Evolutionary conservation across 148 eudicot species (phyloP).

Genomic region (Rhododendron simsii): DNA sequence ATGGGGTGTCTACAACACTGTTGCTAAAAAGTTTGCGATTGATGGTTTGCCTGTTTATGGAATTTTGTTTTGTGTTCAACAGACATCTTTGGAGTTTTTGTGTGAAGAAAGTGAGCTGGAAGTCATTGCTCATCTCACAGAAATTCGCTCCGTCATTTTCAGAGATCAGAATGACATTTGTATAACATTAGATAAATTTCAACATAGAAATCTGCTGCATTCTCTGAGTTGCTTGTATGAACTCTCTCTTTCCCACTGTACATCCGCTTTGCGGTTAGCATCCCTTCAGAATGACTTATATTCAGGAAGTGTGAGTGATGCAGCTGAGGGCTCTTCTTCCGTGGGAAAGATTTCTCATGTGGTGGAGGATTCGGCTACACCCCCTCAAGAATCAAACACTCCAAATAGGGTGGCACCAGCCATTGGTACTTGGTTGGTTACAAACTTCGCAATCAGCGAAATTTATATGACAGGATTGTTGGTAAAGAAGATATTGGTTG

Average conservation of each 20-base stretch:
- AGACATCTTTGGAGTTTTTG: constrained; percentile 25
- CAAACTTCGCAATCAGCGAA: constrained; percentile 32
- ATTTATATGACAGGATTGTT: constrained; percentile 47
- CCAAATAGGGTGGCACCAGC: constrained; percentile 22
- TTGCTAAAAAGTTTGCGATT: constrained; percentile 32
- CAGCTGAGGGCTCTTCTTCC: constrained; percentile 33
- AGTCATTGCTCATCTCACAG: constrained; percentile 35
- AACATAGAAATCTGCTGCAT: constrained; percentile 23
- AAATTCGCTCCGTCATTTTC: constrained; percentile 36
- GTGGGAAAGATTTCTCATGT: constrained; percentile 9
- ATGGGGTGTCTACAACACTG: not conserved
- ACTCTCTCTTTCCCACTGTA: constrained; percentile 50
- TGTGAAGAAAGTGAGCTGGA: constrained; percentile 40
- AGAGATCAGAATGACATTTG: constrained; percentile 36
- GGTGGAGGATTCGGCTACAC: constrained; percentile 21
- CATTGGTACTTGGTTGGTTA: constrained; percentile 34
- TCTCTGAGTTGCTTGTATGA: constrained; percentile 56
- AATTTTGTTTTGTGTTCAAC: constrained; percentile 44
- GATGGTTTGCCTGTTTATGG: constrained; percentile 46
- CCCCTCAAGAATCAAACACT: constrained; percentile 15
- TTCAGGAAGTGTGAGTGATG: constrained; percentile 17
- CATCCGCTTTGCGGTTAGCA: constrained; percentile 40
- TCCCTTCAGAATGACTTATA: constrained; percentile 19
- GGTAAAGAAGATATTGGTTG: constrained; percentile 47
- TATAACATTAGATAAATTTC: constrained; percentile 28